Conservation (phyloP, 192 early-diverging fungal species). For the Pilobolus umbonatus region DNA sequence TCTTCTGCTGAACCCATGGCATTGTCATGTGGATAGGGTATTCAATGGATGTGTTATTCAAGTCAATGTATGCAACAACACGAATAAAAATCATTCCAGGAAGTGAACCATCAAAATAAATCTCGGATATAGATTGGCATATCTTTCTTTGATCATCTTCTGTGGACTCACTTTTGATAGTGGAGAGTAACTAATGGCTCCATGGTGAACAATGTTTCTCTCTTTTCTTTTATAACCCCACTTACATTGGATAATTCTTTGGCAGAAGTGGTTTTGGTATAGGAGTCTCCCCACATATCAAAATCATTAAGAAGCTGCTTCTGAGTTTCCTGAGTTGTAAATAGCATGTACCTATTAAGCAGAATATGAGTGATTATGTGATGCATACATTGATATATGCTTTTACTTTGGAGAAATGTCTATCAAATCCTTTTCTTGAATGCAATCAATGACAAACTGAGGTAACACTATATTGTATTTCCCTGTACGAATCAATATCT, state of each 20-base stretch:
- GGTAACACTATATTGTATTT: constrained; percentile 58
- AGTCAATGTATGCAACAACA: constrained; percentile 11
- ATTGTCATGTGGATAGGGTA: background rate
- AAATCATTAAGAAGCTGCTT: constrained; percentile 46
- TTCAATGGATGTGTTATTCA: background rate
- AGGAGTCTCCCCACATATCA: constrained; percentile 70
- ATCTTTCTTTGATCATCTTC: background rate
- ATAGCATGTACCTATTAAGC: constrained; percentile 53
- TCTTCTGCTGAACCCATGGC: background rate
- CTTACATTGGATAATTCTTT: constrained; percentile 53
- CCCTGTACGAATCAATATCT: constrained; percentile 46
- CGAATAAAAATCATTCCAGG: constrained; percentile 3
- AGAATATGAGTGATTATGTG: background rate
- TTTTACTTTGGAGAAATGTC: constrained; percentile 57
- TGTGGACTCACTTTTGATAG: background rate
- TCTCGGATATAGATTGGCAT: constrained; percentile 5
- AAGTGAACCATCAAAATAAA: constrained; percentile 15
- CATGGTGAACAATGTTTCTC: background rate
- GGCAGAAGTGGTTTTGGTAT: constrained; percentile 48
- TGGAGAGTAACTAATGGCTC: background rate
- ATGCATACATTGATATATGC: background rate
- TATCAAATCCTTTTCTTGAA: constrained; percentile 42
- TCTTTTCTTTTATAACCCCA: background rate
- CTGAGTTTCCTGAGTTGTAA: constrained; percentile 46
- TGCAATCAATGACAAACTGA: constrained; percentile 61